Conservation (phyloP, 2,329 filamentous ascomycete species). For the Pseudogymnoascus destructans region DNA sequence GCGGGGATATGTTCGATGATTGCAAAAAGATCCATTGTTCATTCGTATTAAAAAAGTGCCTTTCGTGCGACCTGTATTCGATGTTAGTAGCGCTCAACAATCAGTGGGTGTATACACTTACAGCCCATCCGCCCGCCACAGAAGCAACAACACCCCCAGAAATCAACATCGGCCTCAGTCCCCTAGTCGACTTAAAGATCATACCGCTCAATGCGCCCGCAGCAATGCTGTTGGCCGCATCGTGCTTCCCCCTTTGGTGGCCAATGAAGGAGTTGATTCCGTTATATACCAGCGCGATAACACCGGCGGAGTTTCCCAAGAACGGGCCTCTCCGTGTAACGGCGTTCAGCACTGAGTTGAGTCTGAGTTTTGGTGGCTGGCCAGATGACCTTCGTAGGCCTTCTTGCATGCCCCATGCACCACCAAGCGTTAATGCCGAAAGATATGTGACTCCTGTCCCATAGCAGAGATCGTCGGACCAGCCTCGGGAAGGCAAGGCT, state of each 20-base stretch:
- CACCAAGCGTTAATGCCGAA: constrained; percentile 71
- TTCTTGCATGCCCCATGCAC: constrained; percentile 84
- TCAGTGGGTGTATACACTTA: constrained; percentile 38
- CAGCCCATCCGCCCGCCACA: constrained; percentile 79
- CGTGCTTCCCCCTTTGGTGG: constrained; percentile 69
- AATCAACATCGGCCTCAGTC: constrained; percentile 83
- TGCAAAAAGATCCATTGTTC: constrained; percentile 3
- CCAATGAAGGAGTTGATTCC: constrained; percentile 77
- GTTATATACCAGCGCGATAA: constrained; percentile 94
- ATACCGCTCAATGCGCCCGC: constrained; percentile 83
- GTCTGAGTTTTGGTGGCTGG: constrained; percentile 73
- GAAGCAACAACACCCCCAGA: constrained; percentile 80
- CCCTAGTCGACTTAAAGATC: constrained; percentile 92
- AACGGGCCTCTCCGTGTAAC: constrained; percentile 89
- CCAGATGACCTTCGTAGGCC: constrained; percentile 66
- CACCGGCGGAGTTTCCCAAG: constrained; percentile 88
- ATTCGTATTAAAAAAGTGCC: constrained; percentile 31
- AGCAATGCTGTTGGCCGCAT: constrained; percentile 74
- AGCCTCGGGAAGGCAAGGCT: constrained; percentile 84
- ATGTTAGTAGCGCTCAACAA: constrained; percentile 15
- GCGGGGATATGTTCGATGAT: constrained; percentile 7
- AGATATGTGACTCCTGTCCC: constrained; percentile 92
- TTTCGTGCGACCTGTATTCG: constrained; percentile 35
- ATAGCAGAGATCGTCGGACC: constrained; percentile 97
- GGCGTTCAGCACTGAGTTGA: constrained; percentile 91